Base-by-base conservation (phyloP, 768 basidiomycete species). In the Tephrocybe rancida region DNA sequence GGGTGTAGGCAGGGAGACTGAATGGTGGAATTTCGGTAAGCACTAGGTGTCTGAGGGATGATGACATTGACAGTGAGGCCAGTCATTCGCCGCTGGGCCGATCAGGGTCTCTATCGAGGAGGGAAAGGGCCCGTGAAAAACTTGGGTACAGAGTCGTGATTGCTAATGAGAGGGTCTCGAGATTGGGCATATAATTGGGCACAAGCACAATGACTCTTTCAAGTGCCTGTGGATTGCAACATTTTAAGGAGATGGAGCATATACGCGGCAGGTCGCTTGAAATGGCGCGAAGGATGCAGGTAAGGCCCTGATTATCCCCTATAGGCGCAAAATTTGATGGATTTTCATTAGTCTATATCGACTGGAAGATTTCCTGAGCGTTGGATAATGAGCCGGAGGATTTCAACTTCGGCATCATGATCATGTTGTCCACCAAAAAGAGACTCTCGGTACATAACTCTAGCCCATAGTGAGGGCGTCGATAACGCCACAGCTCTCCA, bases 401-500 rank as follows among this genome's bases (percentile, higher is more conserved):
- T 44, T 26, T 45, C 43, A 16, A 32, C 27, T 51, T 61, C 69
- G 64, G 71, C 2, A 39, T 44, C 8, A 47, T 38, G 39, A 18
- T 21, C 16, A n/a, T 19, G 30, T 7, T 7, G 30, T 6, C 30
- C 7, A 7, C 30, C 13, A 32, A 32, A 6, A 32, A 32, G 30
- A 11, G 10, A 11, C 11, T 62, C 67, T 46, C 63, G 63, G 50
- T 66, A 69, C 9, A 61, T 65, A 24, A 80, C 64, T 27, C 60
- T 64, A 6, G 76, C 68, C 83, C 82, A 85, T 18, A 84, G 69
- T 6, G 58, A 50, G 3, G 81, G 70, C 5, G 75, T 75, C 16
- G 63, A 57, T 19, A 83, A 65, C 4, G 74, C 72, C 25, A 81
- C 65, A 25, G 58, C 61, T 14, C 82, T 77, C 82, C 83, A 85